Evolutionary conservation across 1,284 basidiomycete species (phyloP).

Genomic region (Clitocybe nebularis): DNA sequence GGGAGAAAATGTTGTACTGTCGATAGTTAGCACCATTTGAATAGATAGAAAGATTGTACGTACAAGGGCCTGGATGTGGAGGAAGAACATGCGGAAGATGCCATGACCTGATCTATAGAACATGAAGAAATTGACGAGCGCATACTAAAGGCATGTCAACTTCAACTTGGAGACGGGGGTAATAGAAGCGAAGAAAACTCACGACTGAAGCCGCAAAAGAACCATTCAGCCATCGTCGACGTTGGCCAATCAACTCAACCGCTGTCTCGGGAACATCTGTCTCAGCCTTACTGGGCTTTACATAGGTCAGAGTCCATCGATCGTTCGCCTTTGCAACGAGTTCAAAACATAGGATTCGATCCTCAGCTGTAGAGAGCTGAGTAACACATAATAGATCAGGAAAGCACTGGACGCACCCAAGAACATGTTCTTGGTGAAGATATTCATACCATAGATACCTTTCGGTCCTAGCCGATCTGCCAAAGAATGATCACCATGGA

Average conservation of each 20-base stretch:
- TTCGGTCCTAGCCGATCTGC: constrained; percentile 91
- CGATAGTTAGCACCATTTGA: background rate
- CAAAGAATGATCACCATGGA: constrained; percentile 95
- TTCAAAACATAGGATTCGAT: constrained; percentile 96
- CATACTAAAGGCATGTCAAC: constrained; percentile 51
- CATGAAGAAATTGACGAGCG: constrained; percentile 91
- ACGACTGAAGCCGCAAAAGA: constrained; percentile 95
- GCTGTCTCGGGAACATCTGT: constrained; percentile 92
- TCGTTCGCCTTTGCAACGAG: constrained; percentile 88
- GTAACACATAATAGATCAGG: background rate
- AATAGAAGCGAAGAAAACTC: constrained; percentile 27
- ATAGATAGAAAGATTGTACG: constrained; percentile 24
- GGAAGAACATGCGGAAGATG: constrained; percentile 88
- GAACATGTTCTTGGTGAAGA: constrained; percentile 96
- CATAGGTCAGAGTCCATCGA: constrained; percentile 89
- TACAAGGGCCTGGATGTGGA: constrained; percentile 89
- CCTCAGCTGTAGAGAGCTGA: constrained; percentile 56
- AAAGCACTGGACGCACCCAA: constrained; percentile 39
- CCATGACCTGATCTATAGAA: constrained; percentile 86
- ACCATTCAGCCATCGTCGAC: constrained; percentile 94
- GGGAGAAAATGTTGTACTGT: constrained; percentile 75
- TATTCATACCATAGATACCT: constrained; percentile 96
- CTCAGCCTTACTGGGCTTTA: constrained; percentile 94
- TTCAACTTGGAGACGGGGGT: constrained; percentile 1
- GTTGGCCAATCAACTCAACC: constrained; percentile 91